Base-by-base conservation (phyloP, 129 eudicot genomes). In the Chrysanthemum seticuspe region DNA sequence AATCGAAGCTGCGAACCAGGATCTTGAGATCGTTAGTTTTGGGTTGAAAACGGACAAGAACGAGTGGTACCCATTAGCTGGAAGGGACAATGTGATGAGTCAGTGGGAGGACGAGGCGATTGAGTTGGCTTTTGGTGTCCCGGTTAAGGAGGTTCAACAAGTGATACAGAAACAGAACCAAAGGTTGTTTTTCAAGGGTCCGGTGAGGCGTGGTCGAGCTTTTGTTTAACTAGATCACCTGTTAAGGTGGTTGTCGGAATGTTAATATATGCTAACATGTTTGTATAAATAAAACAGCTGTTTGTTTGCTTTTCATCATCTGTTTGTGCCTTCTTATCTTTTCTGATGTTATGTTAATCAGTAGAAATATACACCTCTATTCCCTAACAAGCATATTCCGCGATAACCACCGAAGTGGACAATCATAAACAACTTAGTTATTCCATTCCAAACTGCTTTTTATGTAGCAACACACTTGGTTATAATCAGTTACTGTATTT, bases 51-150 rank as follows among this genome's bases (percentile, higher is more conserved):
- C 87, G 0, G 12, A 73, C 5, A 56, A 79, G 73, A 87, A 84
- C 79, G 75, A 79, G 45, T 78, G 66, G 65, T 51, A 68, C 68
- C 57, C 85, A 5, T 82, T 93, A 7, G 95, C 91, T 1, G 97
- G 97, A 34, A 75, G 69, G 34, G 76, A 70, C 21, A 90, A 83
- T 45, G 85, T 93, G 40, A 48, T 79, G 6, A 80, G 66, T 9
- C 84, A 84, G 4, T 67, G 86, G 66, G 97, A 90, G 75, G 83
- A 72, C 14, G 92, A 71, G 62, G 97, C 96, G 4, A 71, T 80
- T 67, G 91, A 82, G 80, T 57, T 93, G 63, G 77, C 92, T 0
- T 90, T 93, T 10, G 87, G 85, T 0, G 31, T 57, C 6, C 79
- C 95, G 31, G 84, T 85, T 0, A 71, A 68, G 4, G 84, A 74